These are phyloP conservation scores for Coniosporium tulheliwenetii DNA, from an alignment of 2,329 filamentous ascomycete species.

Conservation along the genomic window DNA sequence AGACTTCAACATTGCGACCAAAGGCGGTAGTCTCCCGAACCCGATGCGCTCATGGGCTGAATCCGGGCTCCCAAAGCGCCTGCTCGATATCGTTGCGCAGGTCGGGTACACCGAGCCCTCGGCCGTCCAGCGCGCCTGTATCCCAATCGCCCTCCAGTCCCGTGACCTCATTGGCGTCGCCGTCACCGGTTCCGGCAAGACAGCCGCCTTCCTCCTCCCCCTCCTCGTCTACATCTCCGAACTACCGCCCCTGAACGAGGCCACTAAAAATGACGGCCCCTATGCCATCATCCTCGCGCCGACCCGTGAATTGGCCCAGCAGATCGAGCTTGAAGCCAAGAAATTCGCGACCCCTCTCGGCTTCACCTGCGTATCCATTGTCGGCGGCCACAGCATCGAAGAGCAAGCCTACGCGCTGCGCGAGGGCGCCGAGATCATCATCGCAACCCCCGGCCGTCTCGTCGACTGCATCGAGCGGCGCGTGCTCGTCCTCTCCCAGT, in stretches of 20 bases:
- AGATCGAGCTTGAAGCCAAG: conserved; percentile 85
- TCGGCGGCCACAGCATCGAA: conserved; percentile 92
- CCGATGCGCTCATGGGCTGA: conserved; percentile 93
- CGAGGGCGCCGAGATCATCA: conserved; percentile 92
- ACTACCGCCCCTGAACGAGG: conserved; percentile 67
- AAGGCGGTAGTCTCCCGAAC: conserved; percentile 81
- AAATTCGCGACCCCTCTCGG: conserved; percentile 86
- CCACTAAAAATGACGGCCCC: conserved; percentile 83
- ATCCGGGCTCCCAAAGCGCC: conserved; percentile 57
- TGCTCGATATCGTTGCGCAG: conserved; percentile 67
- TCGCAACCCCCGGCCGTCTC: conserved; percentile 93
- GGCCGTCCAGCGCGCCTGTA: conserved; percentile 83
- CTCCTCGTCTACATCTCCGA: conserved; percentile 89
- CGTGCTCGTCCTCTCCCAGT: conserved; percentile 83
- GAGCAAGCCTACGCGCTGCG: conserved; percentile 83
- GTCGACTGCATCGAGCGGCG: conserved; percentile 94
- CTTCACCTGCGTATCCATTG: conserved; percentile 89
- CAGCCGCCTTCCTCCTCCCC: conserved; percentile 83
- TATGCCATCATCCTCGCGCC: conserved; percentile 96
- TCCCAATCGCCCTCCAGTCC: conserved; percentile 83
- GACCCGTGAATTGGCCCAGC: conserved; percentile 91
- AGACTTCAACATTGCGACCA: conserved; percentile 92
- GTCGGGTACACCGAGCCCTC: conserved; percentile 89
- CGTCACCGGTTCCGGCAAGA: conserved; percentile 96
- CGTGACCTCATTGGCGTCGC: conserved; percentile 97